A percentile compares a stretch with the other conserved stretches of the same genome.
Evolutionary conservation across 2,329 filamentous ascomycete species (phyloP).

Genomic region (Dothiorella sarmentorum): DNA sequence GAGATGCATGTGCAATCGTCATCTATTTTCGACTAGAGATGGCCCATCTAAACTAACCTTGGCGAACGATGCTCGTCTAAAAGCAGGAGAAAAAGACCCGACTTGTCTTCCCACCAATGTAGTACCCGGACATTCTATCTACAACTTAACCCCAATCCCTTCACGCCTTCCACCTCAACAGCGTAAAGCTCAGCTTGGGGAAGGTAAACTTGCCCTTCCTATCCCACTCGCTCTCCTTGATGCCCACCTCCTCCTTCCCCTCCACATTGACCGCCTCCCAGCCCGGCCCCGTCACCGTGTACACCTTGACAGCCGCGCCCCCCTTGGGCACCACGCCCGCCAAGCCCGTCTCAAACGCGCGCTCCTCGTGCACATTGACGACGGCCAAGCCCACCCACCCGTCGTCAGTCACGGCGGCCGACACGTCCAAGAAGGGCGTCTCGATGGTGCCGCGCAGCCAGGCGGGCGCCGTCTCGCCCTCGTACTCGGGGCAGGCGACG

Average conservation of each 20-base stretch:
- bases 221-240: slow-evolving; percentile 62
- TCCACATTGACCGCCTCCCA: slow-evolving; percentile 61
- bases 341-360: slow-evolving; percentile 58
- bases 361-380: slow-evolving; percentile 64
- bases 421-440: slow-evolving; percentile 68
- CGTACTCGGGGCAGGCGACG: slow-evolving; percentile 61
- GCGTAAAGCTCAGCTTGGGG: slow-evolving; percentile 65
- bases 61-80: no score
- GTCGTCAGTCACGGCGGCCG: slow-evolving; percentile 56
- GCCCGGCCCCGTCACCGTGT: slow-evolving; percentile 58
- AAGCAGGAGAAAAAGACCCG: no score
- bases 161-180: slow-evolving; percentile 55
- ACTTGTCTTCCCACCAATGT: no score
- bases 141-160: no score
- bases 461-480: slow-evolving; percentile 61
- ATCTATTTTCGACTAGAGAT: no score
- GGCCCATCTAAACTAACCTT: no score
- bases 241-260: slow-evolving; percentile 58
- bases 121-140: no score
- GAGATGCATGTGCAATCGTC: no score
- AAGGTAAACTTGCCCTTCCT: slow-evolving; percentile 62
- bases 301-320: slow-evolving; percentile 56
- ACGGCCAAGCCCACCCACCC: slow-evolving; percentile 66
- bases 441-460: slow-evolving; percentile 65
- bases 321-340: slow-evolving; percentile 48